Evolutionary conservation across 345 rosid genomes (phyloP).

Genomic region (Eucalyptus shirleyi): DNA sequence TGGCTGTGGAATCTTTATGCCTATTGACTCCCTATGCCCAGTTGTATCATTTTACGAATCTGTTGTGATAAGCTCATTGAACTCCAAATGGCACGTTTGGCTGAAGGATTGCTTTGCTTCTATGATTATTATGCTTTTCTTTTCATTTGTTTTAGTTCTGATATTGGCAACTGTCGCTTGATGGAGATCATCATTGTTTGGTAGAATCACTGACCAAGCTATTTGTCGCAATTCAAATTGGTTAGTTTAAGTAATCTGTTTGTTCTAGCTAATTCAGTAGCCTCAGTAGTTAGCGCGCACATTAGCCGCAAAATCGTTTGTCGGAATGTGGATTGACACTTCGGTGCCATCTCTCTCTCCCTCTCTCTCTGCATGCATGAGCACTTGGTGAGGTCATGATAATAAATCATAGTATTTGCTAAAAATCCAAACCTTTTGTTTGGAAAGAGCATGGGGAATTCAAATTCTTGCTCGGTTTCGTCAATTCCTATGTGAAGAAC

Average conservation of each 20-base stretch:
- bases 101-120: neutral
- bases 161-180: neutral
- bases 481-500: neutral
- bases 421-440: neutral
- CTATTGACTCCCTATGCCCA: neutral
- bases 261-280: neutral
- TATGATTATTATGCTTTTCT: neutral
- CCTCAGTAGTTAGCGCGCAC: neutral
- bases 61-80: neutral
- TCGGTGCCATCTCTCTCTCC: neutral
- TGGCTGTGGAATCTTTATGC: neutral
- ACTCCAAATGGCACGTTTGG: neutral
- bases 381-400: neutral
- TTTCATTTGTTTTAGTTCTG: neutral
- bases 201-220: neutral
- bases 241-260: neutral
- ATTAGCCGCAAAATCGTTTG: neutral
- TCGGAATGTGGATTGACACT: neutral
- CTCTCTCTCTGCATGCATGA: neutral
- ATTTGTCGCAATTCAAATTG: neutral
- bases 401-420: neutral
- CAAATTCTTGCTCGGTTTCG: neutral
- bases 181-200: neutral
- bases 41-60: neutral
- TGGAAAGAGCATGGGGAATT: neutral